Evolutionary conservation across 208 protist genomes (phyloP), one percentile per base, ranked within the genome.

Genomic region (Leishmania mexicana): DNA sequence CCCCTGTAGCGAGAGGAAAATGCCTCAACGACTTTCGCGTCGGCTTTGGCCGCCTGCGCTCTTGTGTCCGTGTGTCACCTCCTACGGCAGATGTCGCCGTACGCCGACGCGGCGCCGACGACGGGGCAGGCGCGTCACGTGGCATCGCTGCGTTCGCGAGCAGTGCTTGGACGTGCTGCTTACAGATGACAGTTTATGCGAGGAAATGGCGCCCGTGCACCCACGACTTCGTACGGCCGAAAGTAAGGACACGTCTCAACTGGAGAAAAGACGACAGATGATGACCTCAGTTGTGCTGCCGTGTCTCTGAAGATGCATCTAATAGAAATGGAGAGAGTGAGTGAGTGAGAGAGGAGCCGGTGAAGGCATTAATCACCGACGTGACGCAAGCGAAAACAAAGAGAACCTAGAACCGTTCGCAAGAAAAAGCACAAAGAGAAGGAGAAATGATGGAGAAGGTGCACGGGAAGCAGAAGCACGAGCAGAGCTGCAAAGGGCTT

Each of bases 81-180:
- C 73, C 35, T 42, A n/a, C 8, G 35, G 51, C 3, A 47, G n/a
- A 62, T 35, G 24, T 1, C 45, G 17, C 49, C 47, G 49, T 40
- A 47, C 73, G 24, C 19, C 51, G 73, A 40, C 51, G 13, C 15
- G 31, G 49, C 35, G 51, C 28, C 31, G 51, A 40, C 35, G 53
- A 24, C 40, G 73, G 1, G 3, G 73, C 15, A 42, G 17, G 53
- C 24, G 24, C 51, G 1, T 58, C 49, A 21, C n/a, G 42, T n/a
- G 73, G 53, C 73, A 76, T 74, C 45, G 70, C 10, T n/a, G 31
- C 3, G 21, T 72, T 72, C 38, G 67, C 35, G 40, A 72, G 31
- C 21, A 2, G 35, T 17, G 67, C 13, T 72, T 72, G 38, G 38
- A 8, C 67, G 17, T 19, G 11, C 15, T 21, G n/a, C 10, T n/a